phyloP scores from a whole-genome alignment of 768 basidiomycete species.

The Candolleomyces aberdarensis region DNA sequence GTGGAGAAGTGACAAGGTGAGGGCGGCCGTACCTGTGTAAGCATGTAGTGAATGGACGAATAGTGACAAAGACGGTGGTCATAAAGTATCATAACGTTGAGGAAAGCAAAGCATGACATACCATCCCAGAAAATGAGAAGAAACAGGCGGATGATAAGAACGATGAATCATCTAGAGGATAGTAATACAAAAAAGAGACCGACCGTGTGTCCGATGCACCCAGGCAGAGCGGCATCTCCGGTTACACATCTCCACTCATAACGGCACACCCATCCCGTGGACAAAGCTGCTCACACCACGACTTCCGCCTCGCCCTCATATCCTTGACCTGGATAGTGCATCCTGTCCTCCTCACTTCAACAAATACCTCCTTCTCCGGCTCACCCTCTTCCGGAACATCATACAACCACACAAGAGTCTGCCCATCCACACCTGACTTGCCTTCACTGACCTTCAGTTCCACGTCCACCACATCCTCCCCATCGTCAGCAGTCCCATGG shows the following conservation, averaged over 20 bases:
- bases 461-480: constrained; percentile 33
- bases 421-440: constrained; percentile 42
- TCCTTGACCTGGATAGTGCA: constrained; percentile 22
- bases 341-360: constrained; percentile 28
- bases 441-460: constrained; percentile 44
- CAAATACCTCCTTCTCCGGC: constrained; percentile 29
- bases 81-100: too few relatives aligned
- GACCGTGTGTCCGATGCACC: too few relatives aligned
- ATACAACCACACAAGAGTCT: constrained; percentile 54
- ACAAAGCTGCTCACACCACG: constrained; percentile 10
- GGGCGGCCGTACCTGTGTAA: too few relatives aligned
- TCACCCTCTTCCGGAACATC: constrained; percentile 29
- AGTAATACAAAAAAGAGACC: too few relatives aligned
- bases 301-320: constrained; percentile 13
- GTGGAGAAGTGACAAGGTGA: too few relatives aligned
- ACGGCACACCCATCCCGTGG: constrained; percentile 6
- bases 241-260: constrained; percentile 1
- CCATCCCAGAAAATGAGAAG: too few relatives aligned
- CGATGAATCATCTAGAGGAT: too few relatives aligned
- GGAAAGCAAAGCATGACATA: too few relatives aligned
- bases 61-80: too few relatives aligned
- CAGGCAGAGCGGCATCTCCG: too few relatives aligned
- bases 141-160: too few relatives aligned
- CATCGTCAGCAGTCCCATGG: constrained; percentile 16
- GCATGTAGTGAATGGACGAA: too few relatives aligned